These are phyloP conservation scores for Apophysomyces variabilis DNA, from an alignment of 371 early-diverging fungal genomes.

Conservation along the genomic window DNA sequence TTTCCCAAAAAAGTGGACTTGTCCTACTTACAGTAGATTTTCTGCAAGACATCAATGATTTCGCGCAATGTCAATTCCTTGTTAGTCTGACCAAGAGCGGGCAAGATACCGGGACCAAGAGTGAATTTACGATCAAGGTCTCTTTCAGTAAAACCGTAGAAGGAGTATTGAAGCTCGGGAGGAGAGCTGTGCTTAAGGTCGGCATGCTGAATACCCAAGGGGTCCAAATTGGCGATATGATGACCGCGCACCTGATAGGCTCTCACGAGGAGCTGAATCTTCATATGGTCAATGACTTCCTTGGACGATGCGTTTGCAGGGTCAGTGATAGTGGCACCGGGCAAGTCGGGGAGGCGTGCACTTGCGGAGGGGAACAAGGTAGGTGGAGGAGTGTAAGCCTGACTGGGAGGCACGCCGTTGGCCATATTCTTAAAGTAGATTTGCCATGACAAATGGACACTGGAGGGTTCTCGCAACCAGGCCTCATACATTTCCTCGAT, in stretches of 20 bases:
- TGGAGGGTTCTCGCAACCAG: conserved; percentile 88
- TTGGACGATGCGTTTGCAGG: conserved; percentile 43
- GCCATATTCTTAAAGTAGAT: conserved; percentile 93
- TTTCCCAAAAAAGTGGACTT: neutral
- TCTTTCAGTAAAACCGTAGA: conserved; percentile 93
- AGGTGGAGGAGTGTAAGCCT: conserved; percentile 85
- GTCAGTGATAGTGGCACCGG: conserved; percentile 38
- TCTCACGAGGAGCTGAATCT: conserved; percentile 95
- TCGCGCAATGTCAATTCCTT: conserved; percentile 85
- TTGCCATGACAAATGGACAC: conserved; percentile 97
- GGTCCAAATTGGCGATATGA: conserved; percentile 93
- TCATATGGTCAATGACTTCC: conserved; percentile 94
- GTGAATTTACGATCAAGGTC: conserved; percentile 92
- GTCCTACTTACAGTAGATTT: conserved; percentile 83
- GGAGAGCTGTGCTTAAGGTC: conserved; percentile 64
- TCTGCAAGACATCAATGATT: conserved; percentile 81
- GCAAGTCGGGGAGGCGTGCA: conserved; percentile 69
- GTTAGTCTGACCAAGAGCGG: conserved; percentile 75
- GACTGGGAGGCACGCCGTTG: conserved; percentile 69
- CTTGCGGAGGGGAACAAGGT: conserved; percentile 74
- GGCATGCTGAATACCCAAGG: conserved; percentile 82
- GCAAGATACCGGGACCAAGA: conserved; percentile 94
- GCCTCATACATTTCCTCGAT: conserved; percentile 97
- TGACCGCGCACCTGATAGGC: conserved; percentile 98
- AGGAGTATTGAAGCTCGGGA: conserved; percentile 83